Conservation (phyloP, 257 asterid species). For the Ophiorrhiza pumila region DNA sequence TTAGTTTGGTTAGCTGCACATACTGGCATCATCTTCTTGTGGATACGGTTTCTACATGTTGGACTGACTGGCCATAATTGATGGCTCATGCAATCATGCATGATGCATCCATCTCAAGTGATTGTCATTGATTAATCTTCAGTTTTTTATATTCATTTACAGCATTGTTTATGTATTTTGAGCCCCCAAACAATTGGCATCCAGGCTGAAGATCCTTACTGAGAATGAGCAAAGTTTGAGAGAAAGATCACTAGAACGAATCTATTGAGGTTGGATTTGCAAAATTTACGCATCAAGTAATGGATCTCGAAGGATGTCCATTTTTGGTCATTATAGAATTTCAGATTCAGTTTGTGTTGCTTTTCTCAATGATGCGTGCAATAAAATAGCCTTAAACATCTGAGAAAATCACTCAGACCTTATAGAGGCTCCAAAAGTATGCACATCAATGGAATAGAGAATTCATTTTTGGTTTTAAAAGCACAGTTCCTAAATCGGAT, state of each 20-base stretch:
- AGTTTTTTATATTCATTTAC: background rate
- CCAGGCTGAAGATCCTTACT: background rate
- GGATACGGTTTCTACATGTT: conserved; percentile 9
- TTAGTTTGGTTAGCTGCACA: background rate
- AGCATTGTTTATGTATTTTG: background rate
- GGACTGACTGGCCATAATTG: no score
- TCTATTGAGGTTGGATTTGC: no score
- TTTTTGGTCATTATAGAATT: no score
- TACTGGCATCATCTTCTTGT: background rate
- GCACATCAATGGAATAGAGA: no score
- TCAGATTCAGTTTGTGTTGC: no score
- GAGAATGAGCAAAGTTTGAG: background rate
- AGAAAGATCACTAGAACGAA: background rate
- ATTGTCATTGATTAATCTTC: background rate
- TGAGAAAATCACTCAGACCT: no score
- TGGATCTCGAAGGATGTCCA: no score
- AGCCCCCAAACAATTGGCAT: background rate
- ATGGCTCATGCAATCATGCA: background rate
- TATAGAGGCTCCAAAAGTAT: no score
- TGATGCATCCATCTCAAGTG: conserved; percentile 5
- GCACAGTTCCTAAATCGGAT: background rate
- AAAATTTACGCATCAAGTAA: no score
- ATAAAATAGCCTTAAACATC: no score
- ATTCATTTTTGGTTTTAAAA: no score
- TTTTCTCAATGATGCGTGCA: no score